These are phyloP conservation scores for Capronia coronata DNA, from an alignment of 2,329 filamentous ascomycete genomes.

Conservation along the genomic window DNA sequence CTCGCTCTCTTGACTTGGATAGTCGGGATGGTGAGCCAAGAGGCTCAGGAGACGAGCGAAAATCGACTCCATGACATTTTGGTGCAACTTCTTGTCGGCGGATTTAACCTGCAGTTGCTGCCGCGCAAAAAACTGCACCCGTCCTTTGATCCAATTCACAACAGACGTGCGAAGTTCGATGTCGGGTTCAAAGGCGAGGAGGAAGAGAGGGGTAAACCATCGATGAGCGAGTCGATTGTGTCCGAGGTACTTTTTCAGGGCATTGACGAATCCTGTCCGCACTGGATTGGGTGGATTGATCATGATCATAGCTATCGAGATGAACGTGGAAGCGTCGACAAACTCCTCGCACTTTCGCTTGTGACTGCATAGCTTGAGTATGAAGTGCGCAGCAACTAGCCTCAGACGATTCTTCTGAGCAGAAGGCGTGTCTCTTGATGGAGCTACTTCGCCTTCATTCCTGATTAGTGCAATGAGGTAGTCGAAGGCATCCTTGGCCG, in stretches of 20 bases:
- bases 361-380: conserved; percentile 75
- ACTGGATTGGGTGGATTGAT: conserved; percentile 72
- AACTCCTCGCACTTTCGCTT: conserved; percentile 67
- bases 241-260: conserved; percentile 84
- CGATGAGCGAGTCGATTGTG: conserved; percentile 62
- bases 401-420: conserved; percentile 75
- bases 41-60: conserved; percentile 80
- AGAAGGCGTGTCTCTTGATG: conserved; percentile 65
- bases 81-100: conserved; percentile 39
- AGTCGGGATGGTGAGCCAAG: conserved; percentile 91
- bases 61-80: conserved; percentile 67
- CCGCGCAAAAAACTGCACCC: conserved; percentile 59
- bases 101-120: conserved; percentile 36
- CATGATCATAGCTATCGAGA: conserved; percentile 69
- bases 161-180: conserved; percentile 65
- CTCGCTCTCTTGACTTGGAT: conserved; percentile 46
- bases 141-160: conserved; percentile 82
- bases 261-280: conserved; percentile 70
- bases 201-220: conserved; percentile 84
- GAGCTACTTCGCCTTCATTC: conserved; percentile 72
- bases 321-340: conserved; percentile 67
- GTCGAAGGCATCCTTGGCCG: conserved; percentile 64
- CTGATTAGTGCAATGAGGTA: conserved; percentile 70
- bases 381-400: conserved; percentile 69
- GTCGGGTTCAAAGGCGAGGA: conserved; percentile 84